phyloP scores from a whole-genome alignment of 2,329 filamentous ascomycete species.

The Diaporthe sp. region DNA sequence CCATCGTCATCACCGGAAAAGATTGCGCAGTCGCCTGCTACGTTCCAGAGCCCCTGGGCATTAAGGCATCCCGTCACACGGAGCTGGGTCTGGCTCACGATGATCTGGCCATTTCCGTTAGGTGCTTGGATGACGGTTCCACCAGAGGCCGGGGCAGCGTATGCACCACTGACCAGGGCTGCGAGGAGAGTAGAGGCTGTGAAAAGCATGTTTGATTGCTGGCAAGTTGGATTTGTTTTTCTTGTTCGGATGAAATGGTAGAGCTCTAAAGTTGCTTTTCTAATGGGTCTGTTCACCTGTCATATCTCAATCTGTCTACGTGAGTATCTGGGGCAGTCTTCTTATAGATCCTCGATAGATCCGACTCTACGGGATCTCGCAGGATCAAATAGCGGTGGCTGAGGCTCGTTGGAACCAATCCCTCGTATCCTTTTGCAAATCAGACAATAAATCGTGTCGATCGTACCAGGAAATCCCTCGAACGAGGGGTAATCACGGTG shows the following conservation, averaged over 20 bases:
- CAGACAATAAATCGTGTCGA: constrained; percentile 14
- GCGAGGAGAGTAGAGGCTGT: neutral
- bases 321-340: neutral
- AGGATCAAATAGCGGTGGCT: constrained; percentile 8
- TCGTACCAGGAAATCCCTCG: constrained; percentile 4
- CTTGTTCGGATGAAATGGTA: neutral
- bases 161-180: neutral
- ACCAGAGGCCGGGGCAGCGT: constrained; percentile 10
- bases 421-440: constrained; percentile 6
- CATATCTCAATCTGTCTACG: neutral
- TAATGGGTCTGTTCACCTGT: neutral
- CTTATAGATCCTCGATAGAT: constrained; percentile 11
- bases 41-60: neutral
- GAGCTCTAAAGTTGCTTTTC: neutral
- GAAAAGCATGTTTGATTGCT: neutral
- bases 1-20: constrained; percentile 3
- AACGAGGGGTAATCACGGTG: constrained; percentile 26
- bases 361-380: neutral
- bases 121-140: neutral
- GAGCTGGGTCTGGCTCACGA: constrained; percentile 28
- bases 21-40: constrained; percentile 5
- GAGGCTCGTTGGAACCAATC: constrained; percentile 17
- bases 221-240: too few species aligned
- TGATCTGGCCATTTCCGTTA: neutral
- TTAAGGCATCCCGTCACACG: constrained; percentile 20